Conservation (phyloP, 1,284 basidiomycete species). For the Malassezia psittaci region DNA sequence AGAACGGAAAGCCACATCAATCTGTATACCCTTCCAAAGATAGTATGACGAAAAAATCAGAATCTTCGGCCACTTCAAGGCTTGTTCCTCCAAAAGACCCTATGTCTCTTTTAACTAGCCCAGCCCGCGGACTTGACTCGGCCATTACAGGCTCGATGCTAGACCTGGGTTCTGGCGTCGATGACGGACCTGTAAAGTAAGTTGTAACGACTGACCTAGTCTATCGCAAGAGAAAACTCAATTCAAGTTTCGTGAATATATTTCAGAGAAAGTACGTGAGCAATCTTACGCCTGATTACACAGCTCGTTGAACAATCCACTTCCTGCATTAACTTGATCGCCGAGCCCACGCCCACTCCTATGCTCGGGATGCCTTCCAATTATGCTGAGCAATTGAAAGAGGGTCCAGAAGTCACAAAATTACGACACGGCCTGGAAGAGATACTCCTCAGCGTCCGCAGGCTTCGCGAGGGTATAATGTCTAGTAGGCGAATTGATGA, state of each 20-base stretch:
- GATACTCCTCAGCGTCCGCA: slow-evolving; percentile 6
- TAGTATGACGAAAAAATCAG: not conserved
- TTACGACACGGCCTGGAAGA: not conserved
- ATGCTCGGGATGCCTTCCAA: not conserved
- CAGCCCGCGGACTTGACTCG: slow-evolving; percentile 7
- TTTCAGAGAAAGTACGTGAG: slow-evolving; percentile 1
- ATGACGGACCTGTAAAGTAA: not conserved
- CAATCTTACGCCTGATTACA: not conserved
- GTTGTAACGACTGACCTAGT: not conserved
- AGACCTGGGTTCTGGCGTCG: not conserved
- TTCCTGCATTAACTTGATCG: not conserved
- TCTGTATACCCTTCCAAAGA: not conserved
- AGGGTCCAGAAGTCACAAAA: not conserved
- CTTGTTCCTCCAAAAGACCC: not conserved
- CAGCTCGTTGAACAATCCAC: not conserved
- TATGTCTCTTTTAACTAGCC: slow-evolving; percentile 6
- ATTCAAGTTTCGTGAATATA: slow-evolving; percentile 5
- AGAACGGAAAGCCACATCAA: too few species aligned
- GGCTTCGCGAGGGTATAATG: slow-evolving; percentile 14
- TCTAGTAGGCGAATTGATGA: slow-evolving; percentile 6
- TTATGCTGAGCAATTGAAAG: not conserved
- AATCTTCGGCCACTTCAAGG: not conserved
- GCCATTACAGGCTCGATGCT: not conserved
- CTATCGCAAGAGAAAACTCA: slow-evolving; percentile 1
- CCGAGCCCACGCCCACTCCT: not conserved